A percentile compares a stretch with the other conserved stretches of the same genome.
Evolutionary conservation across 495 filamentous ascomycete genomes (phyloP).

Genomic region (Choiromyces venosus): DNA sequence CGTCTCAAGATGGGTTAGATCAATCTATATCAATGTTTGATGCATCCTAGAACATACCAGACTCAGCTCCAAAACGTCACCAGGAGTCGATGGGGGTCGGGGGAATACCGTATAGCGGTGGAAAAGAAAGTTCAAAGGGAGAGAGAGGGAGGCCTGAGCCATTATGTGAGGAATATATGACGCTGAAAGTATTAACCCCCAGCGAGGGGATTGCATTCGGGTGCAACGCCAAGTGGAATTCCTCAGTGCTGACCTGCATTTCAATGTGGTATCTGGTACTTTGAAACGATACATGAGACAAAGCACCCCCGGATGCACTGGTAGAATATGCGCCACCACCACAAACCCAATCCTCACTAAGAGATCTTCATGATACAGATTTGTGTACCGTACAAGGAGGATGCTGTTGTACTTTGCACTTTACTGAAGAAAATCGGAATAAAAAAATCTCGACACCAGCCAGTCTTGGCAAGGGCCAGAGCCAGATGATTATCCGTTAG

Average conservation of each 20-base stretch:
- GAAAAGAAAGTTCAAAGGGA: neutral
- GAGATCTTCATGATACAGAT: neutral
- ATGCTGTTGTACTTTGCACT: too few relatives aligned
- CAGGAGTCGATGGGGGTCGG: neutral
- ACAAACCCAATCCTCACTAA: neutral
- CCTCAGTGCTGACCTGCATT: neutral
- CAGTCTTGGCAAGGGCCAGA: neutral
- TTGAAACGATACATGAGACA: neutral
- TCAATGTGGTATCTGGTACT: neutral
- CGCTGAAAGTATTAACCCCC: neutral
- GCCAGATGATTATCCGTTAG: neutral
- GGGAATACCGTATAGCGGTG: neutral
- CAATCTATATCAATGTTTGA: neutral
- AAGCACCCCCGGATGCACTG: neutral
- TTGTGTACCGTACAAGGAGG: too few relatives aligned
- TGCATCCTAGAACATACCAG: neutral
- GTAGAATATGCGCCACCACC: neutral
- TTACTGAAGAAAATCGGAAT: neutral
- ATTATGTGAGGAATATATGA: neutral
- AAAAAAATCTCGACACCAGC: neutral
- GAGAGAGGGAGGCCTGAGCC: neutral
- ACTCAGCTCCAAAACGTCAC: neutral
- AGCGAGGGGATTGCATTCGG: neutral
- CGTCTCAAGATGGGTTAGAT: neutral
- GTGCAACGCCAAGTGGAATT: neutral